Base-by-base conservation (phyloP, 495 filamentous ascomycete genomes). In the Cladorrhinum samala region DNA sequence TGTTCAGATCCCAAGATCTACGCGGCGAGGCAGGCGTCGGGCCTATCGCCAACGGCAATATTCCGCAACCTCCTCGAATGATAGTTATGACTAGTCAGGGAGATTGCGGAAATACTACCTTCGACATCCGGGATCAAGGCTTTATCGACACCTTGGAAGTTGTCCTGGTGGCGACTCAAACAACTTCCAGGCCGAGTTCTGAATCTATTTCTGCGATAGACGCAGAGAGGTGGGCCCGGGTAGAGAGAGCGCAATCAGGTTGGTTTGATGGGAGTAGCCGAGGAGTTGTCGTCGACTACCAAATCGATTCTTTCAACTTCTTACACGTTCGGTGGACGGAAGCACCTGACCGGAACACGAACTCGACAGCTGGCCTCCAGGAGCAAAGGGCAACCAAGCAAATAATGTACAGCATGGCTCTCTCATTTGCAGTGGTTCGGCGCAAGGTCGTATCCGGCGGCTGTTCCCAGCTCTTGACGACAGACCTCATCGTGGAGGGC, bases 291-390 rank as follows among this genome's bases (percentile, higher is more conserved):
- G 23, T 45, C 5, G 42, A 45, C 4, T 45, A 45, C 20, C 19
- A 7, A 14, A 6, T 14, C 18, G 42, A 23, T 13, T 2, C 9
- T 3, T 9, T 11, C 11, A 43, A 43, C 2, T 13, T 17, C 2
- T 2, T 54, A 3, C 5, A 48, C 3, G 25, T 54, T 8, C 52
- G 23, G n/a, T 54, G 44, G 42, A 43, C 43, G 2, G 43, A 54
- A 19, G 14, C 20, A 24, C 17, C 42, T 2, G 33, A 54, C 1
- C 13, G 52, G 44, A 5, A 38, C 14, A 23, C 40, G 43, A 46
- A 45, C 27, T 40, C 9, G 2, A 38, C 27, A 36, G 40, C 20
- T 8, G 19, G 19, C 46, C 27, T 13, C n/a, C 17, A 45, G 18
- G 18, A 16, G 5, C 14, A 46, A 16, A 27, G 24, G 16, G 11